Evolutionary conservation across 2,329 filamentous ascomycete genomes (phyloP), one percentile per base, ranked within the genome.

Genomic region (Ascochyta fabae): DNA sequence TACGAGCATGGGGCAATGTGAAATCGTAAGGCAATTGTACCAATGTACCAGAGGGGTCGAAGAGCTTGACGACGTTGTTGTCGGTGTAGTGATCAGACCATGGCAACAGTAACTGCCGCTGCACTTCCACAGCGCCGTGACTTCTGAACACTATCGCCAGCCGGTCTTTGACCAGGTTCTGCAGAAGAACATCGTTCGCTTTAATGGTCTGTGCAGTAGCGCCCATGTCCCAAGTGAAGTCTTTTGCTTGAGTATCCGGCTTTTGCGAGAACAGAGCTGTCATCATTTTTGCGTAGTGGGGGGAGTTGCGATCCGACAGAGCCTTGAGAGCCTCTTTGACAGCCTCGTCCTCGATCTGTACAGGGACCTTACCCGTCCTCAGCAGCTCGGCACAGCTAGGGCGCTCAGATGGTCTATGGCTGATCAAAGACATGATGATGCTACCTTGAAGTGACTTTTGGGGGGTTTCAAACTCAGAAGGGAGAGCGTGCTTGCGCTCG

Each of bases 11-110:
- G 1, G 94, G 92, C 60, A 98, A 82, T 2, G 92, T 96, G 22
- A 98, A 80, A 73, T 99, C 95, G 67, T 91, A 97, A 0, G 95
- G 95, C n/a, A 99, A 79, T 71, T 99, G 95, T 7, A 98, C 81
- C 1, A 97, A 81, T n/a, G 89, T 94, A 2, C 94, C 95, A 58
- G 88, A 90, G 1, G 87, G 82, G 72, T 96, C 92, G 24, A 99
- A 80, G 13, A 98, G 77, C 58, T 91, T 88, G 15, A 96, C 90
- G 13, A 89, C 88, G 64, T 90, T 90, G 71, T 70, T 73, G 39
- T 76, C 80, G 27, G 82, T 80, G 69, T 97, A 97, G 69, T 94
- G 88, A 9, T 85, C 82, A 0, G 93, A 96, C 40, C 89, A 85
- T 1, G 95, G 95, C 60, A 98, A 92, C 3, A 98, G 79, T 27